A percentile compares a stretch with the other conserved stretches of the same genome.
phyloP scores from a whole-genome alignment of 805 yeast species.

The Candida broadrunensis region DNA sequence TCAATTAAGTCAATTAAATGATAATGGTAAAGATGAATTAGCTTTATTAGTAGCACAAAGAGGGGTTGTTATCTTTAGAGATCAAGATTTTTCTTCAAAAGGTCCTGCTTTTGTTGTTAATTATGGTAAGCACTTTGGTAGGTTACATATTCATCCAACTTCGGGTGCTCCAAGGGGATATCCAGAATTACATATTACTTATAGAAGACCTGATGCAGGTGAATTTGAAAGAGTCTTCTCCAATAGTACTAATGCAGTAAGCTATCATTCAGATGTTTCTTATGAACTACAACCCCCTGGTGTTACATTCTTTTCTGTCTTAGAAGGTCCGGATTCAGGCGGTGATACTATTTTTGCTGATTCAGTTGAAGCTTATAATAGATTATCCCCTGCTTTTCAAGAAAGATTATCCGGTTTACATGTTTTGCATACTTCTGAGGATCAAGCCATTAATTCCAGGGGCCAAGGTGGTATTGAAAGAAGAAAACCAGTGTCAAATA shows the following conservation, averaged over 20 bases:
- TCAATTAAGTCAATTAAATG: slow-evolving; percentile 53
- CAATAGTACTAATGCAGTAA: slow-evolving; percentile 33
- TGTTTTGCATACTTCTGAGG: slow-evolving; percentile 67
- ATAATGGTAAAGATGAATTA: slow-evolving; percentile 61
- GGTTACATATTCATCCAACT: slow-evolving; percentile 70
- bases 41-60: slow-evolving; percentile 67
- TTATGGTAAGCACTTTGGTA: slow-evolving; percentile 65
- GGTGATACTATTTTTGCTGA: slow-evolving; percentile 81
- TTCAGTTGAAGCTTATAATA: slow-evolving; percentile 63
- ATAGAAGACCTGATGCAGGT: slow-evolving; percentile 44
- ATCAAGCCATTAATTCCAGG: slow-evolving; percentile 61
- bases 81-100: slow-evolving; percentile 57
- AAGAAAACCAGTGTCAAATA: slow-evolving; percentile 58
- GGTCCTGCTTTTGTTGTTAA: slow-evolving; percentile 50
- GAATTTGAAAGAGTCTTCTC: slow-evolving; percentile 35
- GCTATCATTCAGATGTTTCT: slow-evolving; percentile 74
- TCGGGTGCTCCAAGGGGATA: slow-evolving; percentile 69
- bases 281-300: slow-evolving; percentile 75
- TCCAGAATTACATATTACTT: slow-evolving; percentile 63
- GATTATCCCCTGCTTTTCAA: slow-evolving; percentile 66
- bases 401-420: slow-evolving; percentile 57
- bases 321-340: slow-evolving; percentile 59
- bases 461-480: slow-evolving; percentile 63
- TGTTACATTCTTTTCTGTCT: slow-evolving; percentile 60
- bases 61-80: slow-evolving; percentile 65